Evolutionary conservation across 306 rosid genomes (phyloP), one percentile per base, ranked within the genome.

Genomic region (Luffa acutangula): DNA sequence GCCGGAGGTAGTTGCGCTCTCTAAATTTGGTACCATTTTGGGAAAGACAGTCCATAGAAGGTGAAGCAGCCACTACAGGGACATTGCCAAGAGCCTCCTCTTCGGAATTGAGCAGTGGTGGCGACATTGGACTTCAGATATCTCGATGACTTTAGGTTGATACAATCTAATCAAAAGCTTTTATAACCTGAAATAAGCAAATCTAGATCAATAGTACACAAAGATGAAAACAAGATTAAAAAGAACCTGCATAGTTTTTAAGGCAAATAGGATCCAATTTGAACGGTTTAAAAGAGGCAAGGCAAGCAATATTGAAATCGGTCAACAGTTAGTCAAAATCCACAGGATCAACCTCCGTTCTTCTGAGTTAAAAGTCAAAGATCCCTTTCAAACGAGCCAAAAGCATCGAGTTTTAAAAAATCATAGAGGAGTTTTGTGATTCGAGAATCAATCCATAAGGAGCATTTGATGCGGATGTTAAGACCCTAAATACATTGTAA

Each of bases 1-100:
- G 84, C 41, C 97, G 97, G 3, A 93, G 81, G 84, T 95, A 95
- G 84, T 95, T 95, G 12, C 93, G 85, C 64, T 95, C 97, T 76
- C 90, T 94, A 79, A 94, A 89, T 72, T 83, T 90, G 15, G 84
- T 79, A 62, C 88, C 92, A 83, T 85, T 87, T 51, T 90, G 93
- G 78, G 89, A 84, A 67, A 76, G 86, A 78, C 88, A 80, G 63
- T 92, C 97, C 65, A 87, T 78, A 60, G 92, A 65, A 39, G 83
- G 83, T 15, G 97, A 83, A 81, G 89, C 89, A 58, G 85, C 86
- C 49, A 80, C 82, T 12, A 80, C 76, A 31, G 92, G 80, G 78
- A 80, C 86, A 72, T 90, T 83, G 82, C 89, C 78, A 78, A 69
- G 86, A 83, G 90, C 91, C 79, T 90, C 97, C 82, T 84, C 99